Evolutionary conservation across 208 protist genomes (phyloP).

Genomic region (Jaenimonas drosophilae): DNA sequence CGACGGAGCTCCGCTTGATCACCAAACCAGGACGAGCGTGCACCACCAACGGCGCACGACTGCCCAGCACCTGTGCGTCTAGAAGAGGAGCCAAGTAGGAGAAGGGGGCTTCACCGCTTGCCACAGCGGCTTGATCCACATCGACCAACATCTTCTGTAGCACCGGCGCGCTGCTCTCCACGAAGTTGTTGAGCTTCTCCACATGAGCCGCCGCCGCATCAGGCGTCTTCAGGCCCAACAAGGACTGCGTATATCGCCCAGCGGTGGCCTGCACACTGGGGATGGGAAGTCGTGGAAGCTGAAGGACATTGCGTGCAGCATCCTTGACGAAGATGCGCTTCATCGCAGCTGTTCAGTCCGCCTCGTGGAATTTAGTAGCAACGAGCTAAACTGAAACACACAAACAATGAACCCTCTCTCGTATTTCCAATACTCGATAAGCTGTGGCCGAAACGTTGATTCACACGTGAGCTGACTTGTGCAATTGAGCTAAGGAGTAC

Average conservation of each 20-base stretch:
- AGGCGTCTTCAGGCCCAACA: conserved; percentile 44
- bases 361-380: not conserved
- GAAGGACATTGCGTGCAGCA: conserved; percentile 59
- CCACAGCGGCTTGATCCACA: conserved; percentile 31
- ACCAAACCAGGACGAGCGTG: conserved; percentile 64
- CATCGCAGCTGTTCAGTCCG: conserved; percentile 15
- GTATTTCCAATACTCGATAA: not conserved
- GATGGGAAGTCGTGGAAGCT: conserved; percentile 68
- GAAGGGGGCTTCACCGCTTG: conserved; percentile 31
- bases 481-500: not conserved
- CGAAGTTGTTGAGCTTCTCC: conserved; percentile 54
- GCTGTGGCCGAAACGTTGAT: conserved; percentile 1
- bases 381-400: not conserved
- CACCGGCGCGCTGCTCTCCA: conserved; percentile 23
- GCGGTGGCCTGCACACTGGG: conserved; percentile 42
- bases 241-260: conserved; percentile 42
- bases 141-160: conserved; percentile 67
- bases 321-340: conserved; percentile 45
- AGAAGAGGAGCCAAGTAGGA: conserved; percentile 64
- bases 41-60: conserved; percentile 54
- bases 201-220: conserved; percentile 49
- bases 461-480: not conserved
- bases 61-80: conserved; percentile 31
- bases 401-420: not conserved
- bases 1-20: conserved; percentile 20